Percentiles rank a stretch among this genome's conserved stretches.
Conservation (phyloP, 2,329 filamentous ascomycete genomes). For the Microcyclospora pomicola region DNA sequence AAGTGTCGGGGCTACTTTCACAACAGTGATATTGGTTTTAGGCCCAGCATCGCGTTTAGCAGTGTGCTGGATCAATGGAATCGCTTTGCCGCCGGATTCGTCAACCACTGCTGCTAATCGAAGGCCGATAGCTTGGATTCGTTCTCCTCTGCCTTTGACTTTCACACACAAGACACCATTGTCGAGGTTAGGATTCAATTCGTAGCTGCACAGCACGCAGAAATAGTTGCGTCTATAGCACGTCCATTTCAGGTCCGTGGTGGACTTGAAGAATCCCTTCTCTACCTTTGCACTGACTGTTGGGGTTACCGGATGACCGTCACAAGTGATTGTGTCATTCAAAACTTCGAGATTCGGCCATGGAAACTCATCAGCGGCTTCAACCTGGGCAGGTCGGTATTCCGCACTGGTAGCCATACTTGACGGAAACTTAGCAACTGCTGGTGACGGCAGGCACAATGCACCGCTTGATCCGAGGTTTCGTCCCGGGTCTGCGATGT, state of each 20-base stretch:
- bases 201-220: slow-evolving; percentile 67
- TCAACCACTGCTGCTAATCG: slow-evolving; percentile 73
- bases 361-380: slow-evolving; percentile 27
- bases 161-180: slow-evolving; percentile 45
- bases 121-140: slow-evolving; percentile 65
- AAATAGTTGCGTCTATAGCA: slow-evolving; percentile 91
- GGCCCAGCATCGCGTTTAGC: slow-evolving; percentile 85
- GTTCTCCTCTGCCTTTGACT: slow-evolving; percentile 32
- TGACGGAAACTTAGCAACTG: slow-evolving; percentile 2
- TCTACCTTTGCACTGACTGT: slow-evolving; percentile 71
- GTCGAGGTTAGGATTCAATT: slow-evolving; percentile 48
- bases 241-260: slow-evolving; percentile 66
- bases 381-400: slow-evolving; percentile 14
- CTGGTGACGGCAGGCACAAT: slow-evolving; percentile 11
- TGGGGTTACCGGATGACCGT: slow-evolving; percentile 47
- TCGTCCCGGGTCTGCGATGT: slow-evolving; percentile 21
- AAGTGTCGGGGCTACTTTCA: slow-evolving; percentile 52
- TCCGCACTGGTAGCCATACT: slow-evolving; percentile 18
- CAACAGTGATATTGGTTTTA: slow-evolving; percentile 57
- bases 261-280: slow-evolving; percentile 69
- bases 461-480: slow-evolving; percentile 12
- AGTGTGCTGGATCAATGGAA: slow-evolving; percentile 80
- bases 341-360: slow-evolving; percentile 36
- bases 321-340: slow-evolving; percentile 45
- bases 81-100: slow-evolving; percentile 57